phyloP scores from a whole-genome alignment of 208 protist species.

The Histomonas meleagridis region DNA sequence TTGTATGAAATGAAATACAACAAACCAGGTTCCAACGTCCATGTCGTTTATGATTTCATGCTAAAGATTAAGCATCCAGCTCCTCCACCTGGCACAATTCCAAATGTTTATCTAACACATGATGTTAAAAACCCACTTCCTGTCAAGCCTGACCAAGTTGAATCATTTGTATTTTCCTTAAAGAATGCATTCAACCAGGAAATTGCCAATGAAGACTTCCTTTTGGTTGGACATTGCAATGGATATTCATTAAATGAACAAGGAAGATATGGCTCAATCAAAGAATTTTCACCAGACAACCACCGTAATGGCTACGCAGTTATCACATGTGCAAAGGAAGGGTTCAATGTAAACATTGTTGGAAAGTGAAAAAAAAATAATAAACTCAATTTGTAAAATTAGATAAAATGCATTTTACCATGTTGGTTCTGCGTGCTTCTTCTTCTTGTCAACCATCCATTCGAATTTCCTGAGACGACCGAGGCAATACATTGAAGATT shows the following conservation, averaged over 20 bases:
- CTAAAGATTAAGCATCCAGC: not conserved
- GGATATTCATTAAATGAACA: not conserved
- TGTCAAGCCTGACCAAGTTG: not conserved
- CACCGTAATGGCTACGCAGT: not conserved
- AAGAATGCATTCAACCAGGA: not conserved
- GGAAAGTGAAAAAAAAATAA: not conserved
- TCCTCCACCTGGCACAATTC: not conserved
- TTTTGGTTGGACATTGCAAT: not conserved
- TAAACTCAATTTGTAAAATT: not conserved
- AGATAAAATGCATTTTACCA: too few species aligned
- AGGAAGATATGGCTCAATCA: not conserved
- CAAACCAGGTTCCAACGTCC: not conserved
- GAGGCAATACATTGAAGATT: constrained; percentile 26
- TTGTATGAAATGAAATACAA: not conserved
- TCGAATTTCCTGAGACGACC: constrained; percentile 7
- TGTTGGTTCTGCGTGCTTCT: constrained; percentile 33
- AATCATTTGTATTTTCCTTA: not conserved
- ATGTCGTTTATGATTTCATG: not conserved
- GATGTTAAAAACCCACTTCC: not conserved
- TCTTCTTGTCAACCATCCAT: constrained; percentile 23
- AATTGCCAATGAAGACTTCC: not conserved
- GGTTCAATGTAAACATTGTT: not conserved
- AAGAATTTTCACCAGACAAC: not conserved
- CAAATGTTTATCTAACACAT: not conserved
- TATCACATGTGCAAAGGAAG: not conserved